Evolutionary conservation across 2,329 filamentous ascomycete species (phyloP), one percentile per base, ranked within the genome.

Genomic region (Ilyonectria sp.): DNA sequence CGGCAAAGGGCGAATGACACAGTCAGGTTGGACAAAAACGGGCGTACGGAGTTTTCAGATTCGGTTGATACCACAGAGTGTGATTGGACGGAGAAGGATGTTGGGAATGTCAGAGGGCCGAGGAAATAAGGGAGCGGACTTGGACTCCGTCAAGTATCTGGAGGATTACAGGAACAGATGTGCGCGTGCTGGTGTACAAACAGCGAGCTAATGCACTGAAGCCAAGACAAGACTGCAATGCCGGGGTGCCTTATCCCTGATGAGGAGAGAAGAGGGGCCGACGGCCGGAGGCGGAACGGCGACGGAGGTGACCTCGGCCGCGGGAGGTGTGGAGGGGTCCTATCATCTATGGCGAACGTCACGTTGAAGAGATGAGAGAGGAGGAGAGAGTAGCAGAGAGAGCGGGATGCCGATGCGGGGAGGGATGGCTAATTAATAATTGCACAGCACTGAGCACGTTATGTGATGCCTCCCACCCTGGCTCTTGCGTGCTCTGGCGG

Each of bases 41-140:
- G 73, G 67, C 60, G 73, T 71, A 72, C 61, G 73, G 73, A 74
- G 69, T 69, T 63, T 69, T 74, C 62, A 63, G 70, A 43, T 53
- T 73, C 63, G 65, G 70, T 50, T 55, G 31, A 63, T n/a, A 43
- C 31, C 11, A 40, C 1, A 47, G 35, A 19, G 52, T 46, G 33
- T 73, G 60, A 72, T 74, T 72, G 71, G 70, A 31, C 13, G 33
- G 37, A 19, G 35, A 37, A 19, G 4, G 31, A 54, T 60, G 53
- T 17, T 67, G 64, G 54, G 58, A 53, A 46, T 47, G 50, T 43
- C 53, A 46, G 33, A 60, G 49, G 17, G 54, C 46, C 65, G 57
- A 60, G 67, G 56, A 55, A 44, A 53, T 46, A 49, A 64, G 62
- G 52, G 46, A 55, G 67, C 73, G 73, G 73, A 75, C 69, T 75